These are phyloP conservation scores for Blepharisma undulans DNA, from an alignment of 169 alveolate genomes.

Conservation along the genomic window DNA sequence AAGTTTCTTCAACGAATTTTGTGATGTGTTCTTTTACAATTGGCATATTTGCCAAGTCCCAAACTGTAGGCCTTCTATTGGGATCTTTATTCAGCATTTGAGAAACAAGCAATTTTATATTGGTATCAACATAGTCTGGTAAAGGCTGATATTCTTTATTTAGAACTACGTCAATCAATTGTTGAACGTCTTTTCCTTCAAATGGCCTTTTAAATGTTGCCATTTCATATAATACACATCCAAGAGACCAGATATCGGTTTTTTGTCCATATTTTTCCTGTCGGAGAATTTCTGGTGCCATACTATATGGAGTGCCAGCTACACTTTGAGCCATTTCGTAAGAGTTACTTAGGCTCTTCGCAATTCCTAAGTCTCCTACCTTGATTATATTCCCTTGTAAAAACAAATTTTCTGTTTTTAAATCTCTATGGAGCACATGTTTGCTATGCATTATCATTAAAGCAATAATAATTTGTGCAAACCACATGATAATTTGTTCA, in stretches of 20 bases:
- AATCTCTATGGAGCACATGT: slow-evolving; percentile 90
- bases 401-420: slow-evolving; percentile 88
- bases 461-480: slow-evolving; percentile 78
- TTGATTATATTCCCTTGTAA: slow-evolving; percentile 80
- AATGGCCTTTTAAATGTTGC: slow-evolving; percentile 58
- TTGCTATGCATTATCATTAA: slow-evolving; percentile 83
- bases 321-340: slow-evolving; percentile 59
- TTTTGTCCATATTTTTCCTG: slow-evolving; percentile 78
- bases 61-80: slow-evolving; percentile 62
- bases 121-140: slow-evolving; percentile 23
- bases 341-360: slow-evolving; percentile 65
- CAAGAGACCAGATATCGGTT: slow-evolving; percentile 85
- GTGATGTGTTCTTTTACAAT: slow-evolving; percentile 61
- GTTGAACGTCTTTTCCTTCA: slow-evolving; percentile 39
- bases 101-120: slow-evolving; percentile 46
- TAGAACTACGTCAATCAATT: neutral
- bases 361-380: slow-evolving; percentile 91
- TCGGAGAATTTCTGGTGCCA: slow-evolving; percentile 82
- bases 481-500: slow-evolving; percentile 71
- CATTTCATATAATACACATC: slow-evolving; percentile 78
- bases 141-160: slow-evolving; percentile 28
- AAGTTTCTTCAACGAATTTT: slow-evolving; percentile 52
- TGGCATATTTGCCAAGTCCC: slow-evolving; percentile 71
- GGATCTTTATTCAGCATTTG: slow-evolving; percentile 69
- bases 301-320: slow-evolving; percentile 83